Evolutionary conservation across 768 basidiomycete genomes (phyloP), one percentile per base, ranked within the genome.

Genomic region (Russula compacta): DNA sequence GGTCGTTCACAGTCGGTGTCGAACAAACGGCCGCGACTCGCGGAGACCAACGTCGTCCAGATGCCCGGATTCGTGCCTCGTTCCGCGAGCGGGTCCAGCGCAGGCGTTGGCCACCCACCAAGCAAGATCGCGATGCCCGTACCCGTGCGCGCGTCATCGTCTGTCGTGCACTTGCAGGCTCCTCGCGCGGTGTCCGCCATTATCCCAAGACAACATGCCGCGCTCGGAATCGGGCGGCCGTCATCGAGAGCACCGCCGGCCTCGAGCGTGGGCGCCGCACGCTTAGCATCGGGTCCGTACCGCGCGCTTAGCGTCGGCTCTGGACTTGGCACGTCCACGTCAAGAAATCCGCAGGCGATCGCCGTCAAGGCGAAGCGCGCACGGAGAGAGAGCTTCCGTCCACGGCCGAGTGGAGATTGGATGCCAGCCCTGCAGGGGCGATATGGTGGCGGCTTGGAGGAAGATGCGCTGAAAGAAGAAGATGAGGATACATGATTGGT

Each of bases 341-440:
- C 44, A 58, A 49, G 61, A 44, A 58, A 63, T 56, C 66, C 33
- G 69, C 73, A 60, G n/a, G 66, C 66, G 58, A 65, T 69, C 17
- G 74, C 74, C 59, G 77, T 75, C 70, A 85, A 83, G 67, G 78
- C 79, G 35, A 72, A 78, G 43, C 73, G 83, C 53, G 80, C 81
- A 43, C 73, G 79, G 61, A 78, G 86, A 64, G 89, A 92, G 74
- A 92, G 89, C 71, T 93, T 92, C 72, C 88, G 83, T 69, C 91
- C 91, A 10, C 77, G 91, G 39, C 82, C 88, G 46, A 92, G 89
- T 67, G 72, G 83, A 19, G 89, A 91, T 65, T 76, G 73, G 35
- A 60, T 60, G 33, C 63, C 67, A 54, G 60, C 53, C 9, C 43
- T 49, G 2, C 65, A 61, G 8, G 67, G 54, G 32, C 62, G 70